Evolutionary conservation across 441 rosid genomes (phyloP), one percentile per base, ranked within the genome.

Genomic region (Rhodomyrtus psidioides): DNA sequence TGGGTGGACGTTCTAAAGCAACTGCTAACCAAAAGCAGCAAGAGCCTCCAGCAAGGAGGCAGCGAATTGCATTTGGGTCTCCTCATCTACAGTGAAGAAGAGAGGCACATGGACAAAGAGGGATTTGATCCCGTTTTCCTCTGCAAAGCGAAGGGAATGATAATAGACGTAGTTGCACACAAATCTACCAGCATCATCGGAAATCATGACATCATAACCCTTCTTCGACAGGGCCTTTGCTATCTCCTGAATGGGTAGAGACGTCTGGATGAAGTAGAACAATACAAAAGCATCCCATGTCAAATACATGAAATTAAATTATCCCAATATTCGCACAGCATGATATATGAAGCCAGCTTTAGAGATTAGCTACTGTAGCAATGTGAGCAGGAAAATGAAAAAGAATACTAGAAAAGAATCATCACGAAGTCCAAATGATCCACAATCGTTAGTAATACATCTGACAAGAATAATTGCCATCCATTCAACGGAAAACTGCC

Each of bases 141-240:
- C 98, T 24, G 97, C 99, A 86, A 96, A 95, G 82, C 95, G 90
- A 83, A 97, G 97, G 54, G 99, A 97, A 76, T 97, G 98, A 82
- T 97, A 97, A 90, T 97, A 97, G 46, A 96, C 97, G 30, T 96
- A 97, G 90, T 97, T 97, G 95, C 99, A 97, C 51, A 97, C 99
- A 84, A 97, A 97, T 76, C 98, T 94, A 53, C 99, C 99, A 1
- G 99, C 99, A 89, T 97, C 99, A 84, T 93, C 93, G 0, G 99
- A 97, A 54, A 92, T 85, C 92, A 89, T 94, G 90, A 96, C 98
- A 13, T 97, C 97, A 84, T 87, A 93, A 59, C 98, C 99, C 85
- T 93, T 95, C 89, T 94, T 92, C 24, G 87, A 91, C 88, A 97
- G 88, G 53, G 91, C 91, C 86, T 92, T 93, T 26, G 94, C 89